Evolutionary conservation across 2,329 filamentous ascomycete genomes (phyloP).

Genomic region (Catunica adiposa): DNA sequence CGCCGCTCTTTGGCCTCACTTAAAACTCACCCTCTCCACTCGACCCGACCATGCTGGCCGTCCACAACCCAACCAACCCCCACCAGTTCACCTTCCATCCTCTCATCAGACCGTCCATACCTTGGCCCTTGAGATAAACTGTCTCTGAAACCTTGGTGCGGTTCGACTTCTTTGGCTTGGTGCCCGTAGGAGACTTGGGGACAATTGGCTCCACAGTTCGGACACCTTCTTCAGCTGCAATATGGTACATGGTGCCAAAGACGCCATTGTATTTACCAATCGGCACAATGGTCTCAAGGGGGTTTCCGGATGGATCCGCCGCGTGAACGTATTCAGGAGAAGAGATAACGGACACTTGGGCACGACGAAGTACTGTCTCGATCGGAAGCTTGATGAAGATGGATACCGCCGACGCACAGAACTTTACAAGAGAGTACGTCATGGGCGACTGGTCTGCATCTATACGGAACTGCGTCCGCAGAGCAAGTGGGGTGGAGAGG

Average conservation of each 20-base stretch:
- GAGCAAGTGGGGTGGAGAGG: slow-evolving; percentile 65
- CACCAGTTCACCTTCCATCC: slow-evolving; percentile 68
- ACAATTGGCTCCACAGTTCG: slow-evolving; percentile 25
- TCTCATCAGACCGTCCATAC: slow-evolving; percentile 50
- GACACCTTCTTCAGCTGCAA: slow-evolving; percentile 67
- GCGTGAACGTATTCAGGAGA: slow-evolving; percentile 35
- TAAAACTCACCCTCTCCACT: slow-evolving; percentile 46
- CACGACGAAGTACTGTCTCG: slow-evolving; percentile 79
- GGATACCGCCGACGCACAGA: slow-evolving; percentile 62
- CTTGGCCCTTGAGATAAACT: slow-evolving; percentile 45
- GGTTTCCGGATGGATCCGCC: slow-evolving; percentile 26
- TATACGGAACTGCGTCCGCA: slow-evolving; percentile 70
- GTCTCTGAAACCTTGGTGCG: slow-evolving; percentile 22
- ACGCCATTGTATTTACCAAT: slow-evolving; percentile 72
- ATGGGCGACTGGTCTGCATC: slow-evolving; percentile 68
- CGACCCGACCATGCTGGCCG: slow-evolving; percentile 45
- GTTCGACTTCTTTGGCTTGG: slow-evolving; percentile 5
- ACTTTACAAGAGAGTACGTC: slow-evolving; percentile 67
- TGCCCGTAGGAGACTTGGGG: slow-evolving; percentile 5
- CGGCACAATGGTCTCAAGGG: slow-evolving; percentile 59
- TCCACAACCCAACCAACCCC: slow-evolving; percentile 60
- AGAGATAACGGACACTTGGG: slow-evolving; percentile 59
- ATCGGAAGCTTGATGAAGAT: slow-evolving; percentile 77
- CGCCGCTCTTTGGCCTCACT: slow-evolving; percentile 9
- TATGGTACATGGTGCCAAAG: slow-evolving; percentile 78